Evolutionary conservation across 176 grass and related monocot genomes (phyloP).

Genomic region (Pharus latifolius): DNA sequence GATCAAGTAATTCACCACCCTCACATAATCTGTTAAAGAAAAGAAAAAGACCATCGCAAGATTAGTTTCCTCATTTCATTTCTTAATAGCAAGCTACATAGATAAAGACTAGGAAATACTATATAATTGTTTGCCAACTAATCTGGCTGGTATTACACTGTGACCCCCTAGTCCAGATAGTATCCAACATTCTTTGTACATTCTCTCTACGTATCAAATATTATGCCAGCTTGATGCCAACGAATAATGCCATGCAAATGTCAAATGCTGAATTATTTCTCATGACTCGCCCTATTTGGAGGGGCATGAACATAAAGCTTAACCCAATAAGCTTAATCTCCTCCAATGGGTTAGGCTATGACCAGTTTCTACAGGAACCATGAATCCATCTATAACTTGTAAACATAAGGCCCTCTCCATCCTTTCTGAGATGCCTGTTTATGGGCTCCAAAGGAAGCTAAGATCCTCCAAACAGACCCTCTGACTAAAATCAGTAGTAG

Average conservation of each 20-base stretch:
- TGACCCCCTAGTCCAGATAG: too few species aligned
- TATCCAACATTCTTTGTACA: not conserved
- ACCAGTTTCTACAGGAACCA: not conserved
- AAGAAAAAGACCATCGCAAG: not conserved
- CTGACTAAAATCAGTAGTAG: not conserved
- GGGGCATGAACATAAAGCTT: not conserved
- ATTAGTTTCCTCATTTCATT: not conserved
- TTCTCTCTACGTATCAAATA: not conserved
- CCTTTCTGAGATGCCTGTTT: too few species aligned
- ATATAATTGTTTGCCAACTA: not conserved
- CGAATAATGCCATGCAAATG: not conserved
- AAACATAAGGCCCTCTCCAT: not conserved
- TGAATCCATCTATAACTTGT: not conserved
- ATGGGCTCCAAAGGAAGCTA: not conserved
- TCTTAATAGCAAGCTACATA: not conserved
- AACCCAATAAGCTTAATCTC: not conserved
- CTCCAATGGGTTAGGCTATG: not conserved
- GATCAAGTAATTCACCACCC: slow-evolving; percentile 82
- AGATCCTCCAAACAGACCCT: not conserved
- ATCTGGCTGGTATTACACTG: not conserved
- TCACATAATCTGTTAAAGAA: slow-evolving; percentile 63
- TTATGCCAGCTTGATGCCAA: not conserved
- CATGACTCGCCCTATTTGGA: not conserved
- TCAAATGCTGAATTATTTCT: not conserved
- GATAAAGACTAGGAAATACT: not conserved